Base-by-base conservation (phyloP, 805 yeast genomes). In the Wickerhamomyces canadensis region DNA sequence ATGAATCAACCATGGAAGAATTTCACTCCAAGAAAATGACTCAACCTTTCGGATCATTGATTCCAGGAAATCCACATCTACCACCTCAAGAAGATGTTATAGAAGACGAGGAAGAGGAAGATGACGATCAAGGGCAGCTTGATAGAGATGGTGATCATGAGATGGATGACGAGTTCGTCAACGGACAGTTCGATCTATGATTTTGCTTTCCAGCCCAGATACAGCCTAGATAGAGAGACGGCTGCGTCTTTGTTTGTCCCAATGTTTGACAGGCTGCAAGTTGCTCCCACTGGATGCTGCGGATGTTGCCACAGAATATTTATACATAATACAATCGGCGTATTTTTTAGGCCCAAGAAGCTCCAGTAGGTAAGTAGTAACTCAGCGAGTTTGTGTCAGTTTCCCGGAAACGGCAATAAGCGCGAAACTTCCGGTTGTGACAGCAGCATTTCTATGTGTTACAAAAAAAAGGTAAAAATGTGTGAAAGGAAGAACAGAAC, bases 1-100 rank as follows among this genome's bases (percentile, higher is more conserved):
- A 89, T 59, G 97, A 85, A 45, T 82, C 94, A 19, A 76, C 95
- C 22, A 79, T 91, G 71, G 95, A 89, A 53, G 96, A 89, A 49
- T 84, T 84, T 61, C 82, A 83, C 34, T 58, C 53, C 17, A 57
- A 37, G 36, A 48, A 50, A 35, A 35, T 40, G 4, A 48, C 44
- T 21, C 50, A 46, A 27, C 75, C 69, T 36, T 78, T 76, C 13
- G 89, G 88, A 5, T 80, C 89, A 1, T 76, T 84, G 47, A 80
- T 84, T 23, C 85, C 85, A 3, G 88, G 88, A 3, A 78, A 84
- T 55, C 88, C 89, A 7, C 78, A 81, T 50, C 59, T 82, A 39
- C 91, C 93, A 21, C 82, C 91, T 0, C 89, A 80, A 47, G 94
- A 84, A 55, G 89, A 83, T 57, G 94, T 78, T 2, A 84, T 83